Evolutionary conservation across 331 rosid genomes (phyloP), one percentile per base, ranked within the genome.

Genomic region (Ulmus americana): DNA sequence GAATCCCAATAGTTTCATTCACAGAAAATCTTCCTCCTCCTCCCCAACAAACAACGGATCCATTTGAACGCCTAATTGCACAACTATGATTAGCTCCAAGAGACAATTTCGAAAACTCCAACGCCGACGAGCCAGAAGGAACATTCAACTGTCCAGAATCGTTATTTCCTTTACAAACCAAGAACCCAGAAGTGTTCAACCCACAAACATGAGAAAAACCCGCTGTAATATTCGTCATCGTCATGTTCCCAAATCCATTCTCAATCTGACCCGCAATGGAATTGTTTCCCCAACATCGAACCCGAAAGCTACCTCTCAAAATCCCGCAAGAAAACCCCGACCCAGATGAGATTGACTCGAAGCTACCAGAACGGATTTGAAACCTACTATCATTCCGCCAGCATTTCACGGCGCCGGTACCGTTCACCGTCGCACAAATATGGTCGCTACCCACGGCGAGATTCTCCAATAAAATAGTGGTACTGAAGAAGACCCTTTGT

Each of bases 181-280:
- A 63, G 68, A 79, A 73, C 65, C 95, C 95, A 3, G 67, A 77
- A 16, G 43, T 11, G 59, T 89, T 71, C 65, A 87, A 69, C 7
- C 98, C 98, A 63, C 98, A 94, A 20, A 79, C 91, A 64, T 94
- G 98, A 11, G 81, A 82, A 4, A 52, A 83, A 16, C 98, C 98
- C 2, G 98, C 90, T 3, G 45, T 75, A 45, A 94, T 65, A 59
- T 62, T 82, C 74, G 1, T 7, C 95, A 94, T 84, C 15, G 91
- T 46, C 61, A 78, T 54, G 60, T 79, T 84, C 46, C 71, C 45
- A 51, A 94, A 85, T 55, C 42, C 90, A 10, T 4, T 45, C 72
- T 79, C 77, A 41, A 87, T 82, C 9, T 0, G 56, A 2, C 9
- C 43, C 16, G 78, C 76, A 6, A 74, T 13, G 3, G 67, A 18